phyloP scores from a whole-genome alignment of 1,284 basidiomycete genomes.

The Apiotrichum gamsii region DNA sequence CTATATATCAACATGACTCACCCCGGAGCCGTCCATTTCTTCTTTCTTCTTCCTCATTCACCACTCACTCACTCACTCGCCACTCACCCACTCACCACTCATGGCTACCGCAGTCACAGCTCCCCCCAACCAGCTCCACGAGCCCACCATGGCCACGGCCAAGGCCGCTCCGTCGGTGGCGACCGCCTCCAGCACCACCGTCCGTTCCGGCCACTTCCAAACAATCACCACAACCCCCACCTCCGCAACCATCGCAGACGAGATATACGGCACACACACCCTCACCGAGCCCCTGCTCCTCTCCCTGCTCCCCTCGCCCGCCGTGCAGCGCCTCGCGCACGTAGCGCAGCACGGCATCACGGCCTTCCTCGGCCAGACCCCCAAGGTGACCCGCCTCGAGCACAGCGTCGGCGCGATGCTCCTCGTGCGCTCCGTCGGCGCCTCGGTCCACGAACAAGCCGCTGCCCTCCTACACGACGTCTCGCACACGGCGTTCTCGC shows the following conservation, averaged over 20 bases:
- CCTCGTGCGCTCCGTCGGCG: conserved; percentile 12
- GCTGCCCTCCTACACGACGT: conserved; percentile 16
- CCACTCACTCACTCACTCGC: too few relatives aligned
- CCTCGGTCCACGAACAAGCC: conserved; percentile 10
- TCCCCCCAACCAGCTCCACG: too few relatives aligned
- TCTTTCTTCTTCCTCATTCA: too few relatives aligned
- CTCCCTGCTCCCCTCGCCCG: conserved; percentile 1
- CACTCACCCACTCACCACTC: too few relatives aligned
- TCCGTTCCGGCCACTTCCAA: too few relatives aligned
- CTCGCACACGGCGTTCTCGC: conserved; percentile 11
- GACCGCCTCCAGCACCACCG: neutral
- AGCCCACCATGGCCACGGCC: too few relatives aligned
- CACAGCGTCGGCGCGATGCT: conserved; percentile 16
- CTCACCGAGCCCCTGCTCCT: conserved; percentile 10
- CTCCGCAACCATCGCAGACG: conserved; percentile 3
- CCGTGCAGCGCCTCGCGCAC: conserved; percentile 5
- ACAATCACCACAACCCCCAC: too few relatives aligned
- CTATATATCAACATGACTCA: too few relatives aligned
- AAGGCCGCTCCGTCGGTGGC: too few relatives aligned
- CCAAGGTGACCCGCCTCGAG: conserved; percentile 15
- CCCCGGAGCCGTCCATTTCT: too few relatives aligned
- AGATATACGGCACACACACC: conserved; percentile 6
- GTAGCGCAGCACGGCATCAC: conserved; percentile 17
- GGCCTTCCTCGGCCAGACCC: conserved; percentile 8
- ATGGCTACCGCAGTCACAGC: too few relatives aligned